Base-by-base conservation (phyloP, 352 stramenopile species). In the Plasmopara muralis region DNA sequence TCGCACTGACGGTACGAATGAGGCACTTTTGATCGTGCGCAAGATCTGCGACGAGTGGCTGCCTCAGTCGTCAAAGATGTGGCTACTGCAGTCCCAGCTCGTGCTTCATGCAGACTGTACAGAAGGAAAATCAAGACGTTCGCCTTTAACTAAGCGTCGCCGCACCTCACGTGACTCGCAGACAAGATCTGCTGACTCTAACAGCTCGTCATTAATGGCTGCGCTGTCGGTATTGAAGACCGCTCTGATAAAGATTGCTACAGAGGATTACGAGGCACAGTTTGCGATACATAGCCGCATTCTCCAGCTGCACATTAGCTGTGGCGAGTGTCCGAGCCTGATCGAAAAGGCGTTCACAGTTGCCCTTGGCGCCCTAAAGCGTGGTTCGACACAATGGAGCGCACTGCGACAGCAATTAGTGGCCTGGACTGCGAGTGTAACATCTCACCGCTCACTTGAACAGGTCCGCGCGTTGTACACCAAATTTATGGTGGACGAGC, bases 61-160 rank as follows among this genome's bases (percentile, higher is more conserved):
- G 35, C 56, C 66, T 10, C 55, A 74, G 14, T 63, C 64, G 9
- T 68, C 72, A 0, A 57, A 70, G 37, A 53, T 90, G 8, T 91
- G 78, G 76, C 56, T 91, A 29, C 61, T 93, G 39, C 73, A 87
- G 43, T 71, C 83, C 33, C 83, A 91, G 59, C 66, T 93, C 6
- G 60, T 83, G 39, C 68, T 90, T 47, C 78, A 89, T 50, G 33
- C 45, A 1, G 61, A 81, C 9, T 50, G 57, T 40, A 35, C 67
- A 46, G 60, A 58, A 34, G 13, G 37, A 5, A 42, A n/a, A 12
- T 56, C 37, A 5, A 52, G 38, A 28, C 34, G 31, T 13, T 58
- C 55, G 29, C 57, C 62, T 1, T 57, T 60, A 13, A 45, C 64
- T 33, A 88, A 92, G 66, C 77, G 82, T 31, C 71, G 73, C 12